Evolutionary conservation across 2,329 filamentous ascomycete species (phyloP), one percentile per base, ranked within the genome.

Genomic region (Pseudogymnoascus sp.): DNA sequence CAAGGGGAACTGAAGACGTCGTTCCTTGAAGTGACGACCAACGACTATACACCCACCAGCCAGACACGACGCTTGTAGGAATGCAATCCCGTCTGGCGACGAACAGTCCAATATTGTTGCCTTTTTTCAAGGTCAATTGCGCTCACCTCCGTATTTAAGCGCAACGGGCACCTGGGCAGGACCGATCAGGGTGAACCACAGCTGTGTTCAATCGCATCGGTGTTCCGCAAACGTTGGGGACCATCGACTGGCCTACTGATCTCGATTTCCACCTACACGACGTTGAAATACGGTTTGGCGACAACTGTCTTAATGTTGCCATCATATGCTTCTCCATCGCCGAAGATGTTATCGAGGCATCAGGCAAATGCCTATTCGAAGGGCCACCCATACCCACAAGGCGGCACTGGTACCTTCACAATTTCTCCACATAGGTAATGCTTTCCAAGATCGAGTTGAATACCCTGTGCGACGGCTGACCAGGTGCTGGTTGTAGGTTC

Each of bases 401-500:
- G 83, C 65, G 88, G 88, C 71, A 79, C 78, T 70, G 79, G 78
- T 73, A 90, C 89, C 53, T 93, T 96, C 74, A 91, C 91, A 69
- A 93, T 96, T 72, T 91, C 90, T 70, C 90, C 91, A 69, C 91
- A 96, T 76, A 90, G 91, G 89, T 96, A 84, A 72, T 82, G 73
- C 38, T 65, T 67, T 38, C 50, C 63, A 16, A 59, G 11, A 44
- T 21, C n/a, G 28, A 21, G 42, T 28, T 50, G 64, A 64, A 23
- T 44, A 63, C 36, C 31, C n/a, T 14, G 18, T 21, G 21, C 56
- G 25, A 16, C 36, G 37, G 60, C 50, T 64, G 53, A 34, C 56
- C 16, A 38, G 59, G 67, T 60, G 46, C 36, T 62, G 31, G 18
- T 14, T 53, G 53, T 72, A 95, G 90, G 78, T 97, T 96, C 71